Evolutionary conservation across 208 protist genomes (phyloP).

Genomic region (Crithidia thermophila): DNA sequence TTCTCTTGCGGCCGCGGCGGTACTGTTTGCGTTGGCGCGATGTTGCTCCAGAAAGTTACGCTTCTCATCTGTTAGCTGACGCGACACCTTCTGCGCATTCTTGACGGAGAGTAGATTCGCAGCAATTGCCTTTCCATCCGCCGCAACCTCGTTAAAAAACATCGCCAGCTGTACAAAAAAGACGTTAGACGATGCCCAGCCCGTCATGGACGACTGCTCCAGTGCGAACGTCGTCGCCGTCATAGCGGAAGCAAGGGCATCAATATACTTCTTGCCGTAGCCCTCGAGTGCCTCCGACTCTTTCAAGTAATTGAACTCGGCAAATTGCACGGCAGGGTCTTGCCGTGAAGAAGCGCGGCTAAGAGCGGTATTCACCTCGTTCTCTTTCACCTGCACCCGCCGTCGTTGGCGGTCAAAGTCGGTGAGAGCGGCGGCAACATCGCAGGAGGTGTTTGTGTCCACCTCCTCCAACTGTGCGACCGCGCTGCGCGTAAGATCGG

Average conservation of each 20-base stretch:
- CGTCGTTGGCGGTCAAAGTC: conserved; percentile 60
- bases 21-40: neutral
- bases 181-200: conserved; percentile 69
- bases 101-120: conserved; percentile 45
- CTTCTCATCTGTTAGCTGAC: conserved; percentile 60
- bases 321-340: conserved; percentile 20
- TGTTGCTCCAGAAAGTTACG: conserved; percentile 11
- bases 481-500: conserved; percentile 33
- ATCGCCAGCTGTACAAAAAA: conserved; percentile 61
- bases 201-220: conserved; percentile 73
- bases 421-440: conserved; percentile 39
- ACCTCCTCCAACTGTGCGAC: conserved; percentile 45
- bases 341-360: neutral
- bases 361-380: conserved; percentile 17
- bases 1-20: neutral
- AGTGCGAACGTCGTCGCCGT: conserved; percentile 49
- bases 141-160: conserved; percentile 42
- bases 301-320: conserved; percentile 33
- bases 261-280: conserved; percentile 39
- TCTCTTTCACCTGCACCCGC: conserved; percentile 44
- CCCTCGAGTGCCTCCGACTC: conserved; percentile 32
- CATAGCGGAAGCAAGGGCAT: conserved; percentile 46
- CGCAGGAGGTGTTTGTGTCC: conserved; percentile 28
- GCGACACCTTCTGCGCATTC: conserved; percentile 61
- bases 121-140: conserved; percentile 26